Evolutionary conservation across 2,329 filamentous ascomycete genomes (phyloP).

Genomic region (Fusarium humuli): DNA sequence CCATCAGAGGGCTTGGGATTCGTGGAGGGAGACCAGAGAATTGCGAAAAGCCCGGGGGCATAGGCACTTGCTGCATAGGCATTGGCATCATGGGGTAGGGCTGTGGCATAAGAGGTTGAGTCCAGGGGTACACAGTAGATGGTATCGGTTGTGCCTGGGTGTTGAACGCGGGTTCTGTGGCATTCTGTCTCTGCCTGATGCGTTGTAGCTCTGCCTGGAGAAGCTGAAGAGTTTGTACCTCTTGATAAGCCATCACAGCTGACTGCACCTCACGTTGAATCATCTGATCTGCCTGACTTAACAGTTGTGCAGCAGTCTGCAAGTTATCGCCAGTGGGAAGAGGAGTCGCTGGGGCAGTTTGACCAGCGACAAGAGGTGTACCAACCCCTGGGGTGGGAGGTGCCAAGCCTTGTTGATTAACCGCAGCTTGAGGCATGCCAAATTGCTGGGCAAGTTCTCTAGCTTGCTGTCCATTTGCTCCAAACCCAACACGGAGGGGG

Average conservation of each 20-base stretch:
- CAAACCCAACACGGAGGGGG: constrained; percentile 80
- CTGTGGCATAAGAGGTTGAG: constrained; percentile 29
- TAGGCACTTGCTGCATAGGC: constrained; percentile 20
- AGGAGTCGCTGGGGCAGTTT: constrained; percentile 33
- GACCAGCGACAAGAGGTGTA: constrained; percentile 31
- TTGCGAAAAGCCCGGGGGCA: constrained; percentile 32
- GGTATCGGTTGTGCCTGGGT: constrained; percentile 24
- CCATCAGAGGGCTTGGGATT: constrained; percentile 56
- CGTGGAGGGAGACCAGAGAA: constrained; percentile 50
- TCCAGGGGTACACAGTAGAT: constrained; percentile 18
- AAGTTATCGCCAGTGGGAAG: constrained; percentile 48
- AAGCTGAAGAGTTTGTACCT: constrained; percentile 74
- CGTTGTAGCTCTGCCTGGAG: constrained; percentile 76
- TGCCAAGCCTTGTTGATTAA: constrained; percentile 42
- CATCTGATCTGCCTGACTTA: constrained; percentile 75
- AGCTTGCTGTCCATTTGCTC: constrained; percentile 75
- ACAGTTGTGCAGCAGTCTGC: constrained; percentile 67
- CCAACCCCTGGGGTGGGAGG: constrained; percentile 32
- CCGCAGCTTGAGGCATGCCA: constrained; percentile 55
- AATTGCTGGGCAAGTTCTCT: constrained; percentile 75
- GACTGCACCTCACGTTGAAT: constrained; percentile 74
- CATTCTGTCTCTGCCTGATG: constrained; percentile 65
- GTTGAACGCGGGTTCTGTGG: constrained; percentile 46
- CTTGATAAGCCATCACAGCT: constrained; percentile 72
- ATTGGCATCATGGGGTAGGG: constrained; percentile 28